Evolutionary conservation across 129 eudicot genomes (phyloP).

Genomic region (Lonicera japonica): DNA sequence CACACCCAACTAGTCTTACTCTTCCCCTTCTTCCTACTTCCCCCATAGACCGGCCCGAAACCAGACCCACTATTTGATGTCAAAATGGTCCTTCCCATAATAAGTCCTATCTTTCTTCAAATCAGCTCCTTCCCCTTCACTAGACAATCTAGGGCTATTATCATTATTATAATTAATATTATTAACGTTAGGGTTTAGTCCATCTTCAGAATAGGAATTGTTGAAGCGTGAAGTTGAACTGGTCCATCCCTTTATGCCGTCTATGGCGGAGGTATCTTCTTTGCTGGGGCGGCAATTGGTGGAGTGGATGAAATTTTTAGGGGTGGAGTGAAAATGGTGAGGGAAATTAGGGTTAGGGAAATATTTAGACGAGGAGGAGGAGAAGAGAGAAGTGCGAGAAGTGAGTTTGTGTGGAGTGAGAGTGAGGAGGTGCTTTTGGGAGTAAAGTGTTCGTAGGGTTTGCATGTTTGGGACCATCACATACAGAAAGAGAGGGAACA

Average conservation of each 20-base stretch:
- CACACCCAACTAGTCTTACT: constrained; percentile 56
- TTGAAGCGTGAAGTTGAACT: background rate
- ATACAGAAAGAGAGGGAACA: background rate
- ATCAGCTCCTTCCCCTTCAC: constrained; percentile 18
- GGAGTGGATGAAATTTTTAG: constrained; percentile 18
- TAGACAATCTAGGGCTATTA: background rate
- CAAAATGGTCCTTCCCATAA: constrained; percentile 10
- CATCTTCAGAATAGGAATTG: constrained; percentile 1
- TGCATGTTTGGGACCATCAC: constrained; percentile 33
- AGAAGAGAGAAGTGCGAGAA: background rate
- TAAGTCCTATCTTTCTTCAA: constrained; percentile 15
- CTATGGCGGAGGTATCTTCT: background rate
- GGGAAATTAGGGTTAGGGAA: constrained; percentile 23
- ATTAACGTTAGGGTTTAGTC: constrained; percentile 13
- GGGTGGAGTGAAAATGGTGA: constrained; percentile 24
- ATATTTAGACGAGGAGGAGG: constrained; percentile 5
- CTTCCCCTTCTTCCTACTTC: constrained; percentile 42
- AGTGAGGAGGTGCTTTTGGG: constrained; percentile 13
- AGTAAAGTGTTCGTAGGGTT: constrained; percentile 28
- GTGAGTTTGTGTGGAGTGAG: background rate
- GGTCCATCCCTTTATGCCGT: constrained; percentile 5
- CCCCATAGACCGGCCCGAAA: constrained; percentile 13
- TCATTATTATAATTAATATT: constrained; percentile 8
- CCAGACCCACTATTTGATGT: too few species aligned
- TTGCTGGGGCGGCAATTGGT: constrained; percentile 10